A percentile compares a stretch with the other conserved stretches of the same genome.
These are phyloP conservation scores for Xanthoceras sorbifolium DNA, from an alignment of 345 rosid genomes.

Conservation along the genomic window DNA sequence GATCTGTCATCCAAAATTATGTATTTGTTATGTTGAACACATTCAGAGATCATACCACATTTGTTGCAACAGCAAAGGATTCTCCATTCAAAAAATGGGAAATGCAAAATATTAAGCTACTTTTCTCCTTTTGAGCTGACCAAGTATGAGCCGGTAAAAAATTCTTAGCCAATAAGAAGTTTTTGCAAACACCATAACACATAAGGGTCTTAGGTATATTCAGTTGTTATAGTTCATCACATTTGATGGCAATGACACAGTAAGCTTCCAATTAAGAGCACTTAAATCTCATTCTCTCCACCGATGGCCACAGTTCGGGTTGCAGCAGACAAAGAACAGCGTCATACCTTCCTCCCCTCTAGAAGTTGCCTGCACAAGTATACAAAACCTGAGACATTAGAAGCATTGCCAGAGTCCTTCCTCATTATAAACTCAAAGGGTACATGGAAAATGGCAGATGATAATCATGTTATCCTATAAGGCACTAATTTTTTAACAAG, in stretches of 20 bases:
- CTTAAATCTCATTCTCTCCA: conserved; percentile 64
- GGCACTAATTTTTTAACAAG: not conserved
- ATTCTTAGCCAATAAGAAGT: not conserved
- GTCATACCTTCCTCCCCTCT: conserved; percentile 96
- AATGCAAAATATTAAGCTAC: not conserved
- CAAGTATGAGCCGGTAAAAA: not conserved
- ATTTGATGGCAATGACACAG: not conserved
- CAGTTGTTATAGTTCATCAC: not conserved
- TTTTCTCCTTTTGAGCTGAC: not conserved
- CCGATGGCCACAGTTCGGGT: conserved; percentile 65
- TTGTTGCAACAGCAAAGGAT: not conserved
- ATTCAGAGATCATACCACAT: not conserved
- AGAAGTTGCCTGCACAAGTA: conserved; percentile 60
- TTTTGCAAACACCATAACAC: not conserved
- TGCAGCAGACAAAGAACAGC: conserved; percentile 86
- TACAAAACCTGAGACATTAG: not conserved
- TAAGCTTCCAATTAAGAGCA: not conserved
- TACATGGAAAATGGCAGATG: not conserved
- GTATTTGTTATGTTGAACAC: too few species aligned
- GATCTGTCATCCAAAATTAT: too few species aligned
- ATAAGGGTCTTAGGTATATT: not conserved
- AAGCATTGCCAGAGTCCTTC: not conserved
- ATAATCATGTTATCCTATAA: not conserved
- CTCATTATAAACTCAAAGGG: not conserved
- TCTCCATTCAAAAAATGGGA: not conserved